phyloP scores from a whole-genome alignment of 345 rosid species.

The Fremontodendron californicum region DNA sequence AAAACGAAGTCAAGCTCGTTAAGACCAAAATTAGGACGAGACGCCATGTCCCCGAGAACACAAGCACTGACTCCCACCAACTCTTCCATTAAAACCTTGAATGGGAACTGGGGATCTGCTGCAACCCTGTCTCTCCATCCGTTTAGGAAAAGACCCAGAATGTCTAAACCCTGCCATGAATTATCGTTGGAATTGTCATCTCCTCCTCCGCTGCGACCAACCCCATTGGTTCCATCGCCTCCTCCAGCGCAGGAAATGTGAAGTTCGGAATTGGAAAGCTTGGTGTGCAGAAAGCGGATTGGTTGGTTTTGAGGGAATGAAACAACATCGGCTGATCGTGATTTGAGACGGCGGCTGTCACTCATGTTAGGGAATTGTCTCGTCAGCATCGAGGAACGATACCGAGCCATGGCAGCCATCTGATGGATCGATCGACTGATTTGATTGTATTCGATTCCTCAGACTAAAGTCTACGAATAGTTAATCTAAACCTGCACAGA shows the following conservation, averaged over 20 bases:
- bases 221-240: conserved; percentile 35
- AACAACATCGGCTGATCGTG: background rate
- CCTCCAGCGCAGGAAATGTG: conserved; percentile 32
- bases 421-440: background rate
- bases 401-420: conserved; percentile 39
- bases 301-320: conserved; percentile 27
- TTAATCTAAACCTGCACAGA: background rate
- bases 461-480: background rate
- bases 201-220: conserved; percentile 32
- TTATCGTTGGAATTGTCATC: conserved; percentile 13
- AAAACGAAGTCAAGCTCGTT: conserved; percentile 93
- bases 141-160: conserved; percentile 51
- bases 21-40: conserved; percentile 93
- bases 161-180: conserved; percentile 43
- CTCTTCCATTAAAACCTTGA: conserved; percentile 94
- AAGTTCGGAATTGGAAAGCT: conserved; percentile 21
- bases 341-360: conserved; percentile 20
- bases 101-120: conserved; percentile 88
- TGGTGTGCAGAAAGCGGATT: conserved; percentile 23
- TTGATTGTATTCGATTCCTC: background rate
- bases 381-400: conserved; percentile 26
- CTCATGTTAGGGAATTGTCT: conserved; percentile 20
- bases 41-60: conserved; percentile 94
- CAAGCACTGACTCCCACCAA: conserved; percentile 81
- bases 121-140: no score